Evolutionary conservation across 1,284 basidiomycete species (phyloP).

Genomic region (Ustilago bromivora): DNA sequence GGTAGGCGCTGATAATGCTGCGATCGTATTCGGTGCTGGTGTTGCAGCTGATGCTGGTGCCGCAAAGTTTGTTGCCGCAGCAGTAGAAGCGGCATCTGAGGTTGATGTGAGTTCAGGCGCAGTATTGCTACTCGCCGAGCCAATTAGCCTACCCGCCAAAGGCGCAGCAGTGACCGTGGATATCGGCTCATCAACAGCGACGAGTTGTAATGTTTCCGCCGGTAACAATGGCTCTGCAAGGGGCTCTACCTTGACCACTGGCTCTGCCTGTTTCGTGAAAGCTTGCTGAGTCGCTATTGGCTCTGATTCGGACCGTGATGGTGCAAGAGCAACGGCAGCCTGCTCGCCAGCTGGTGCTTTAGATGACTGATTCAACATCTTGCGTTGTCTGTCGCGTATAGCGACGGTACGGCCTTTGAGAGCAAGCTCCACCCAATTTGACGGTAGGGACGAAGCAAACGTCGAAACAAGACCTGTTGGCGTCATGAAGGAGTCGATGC

Average conservation of each 20-base stretch:
- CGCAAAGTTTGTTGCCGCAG: background rate
- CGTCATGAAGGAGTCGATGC: conserved; percentile 34
- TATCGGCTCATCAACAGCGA: background rate
- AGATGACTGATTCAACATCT: conserved; percentile 16
- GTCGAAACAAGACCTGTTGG: conserved; percentile 32
- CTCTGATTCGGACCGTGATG: background rate
- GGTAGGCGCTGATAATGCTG: conserved; percentile 11
- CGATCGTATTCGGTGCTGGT: conserved; percentile 11
- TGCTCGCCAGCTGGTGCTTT: conserved; percentile 6
- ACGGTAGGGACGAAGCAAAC: conserved; percentile 21
- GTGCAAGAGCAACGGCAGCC: background rate
- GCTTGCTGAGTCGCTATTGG: background rate
- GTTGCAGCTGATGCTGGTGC: background rate
- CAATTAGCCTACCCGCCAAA: conserved; percentile 20
- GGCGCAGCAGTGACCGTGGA: background rate
- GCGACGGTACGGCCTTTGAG: conserved; percentile 23
- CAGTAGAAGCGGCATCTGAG: background rate
- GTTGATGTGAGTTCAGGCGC: background rate
- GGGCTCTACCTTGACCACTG: conserved; percentile 18
- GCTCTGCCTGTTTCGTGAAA: background rate
- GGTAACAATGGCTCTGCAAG: background rate
- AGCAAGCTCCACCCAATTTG: conserved; percentile 44
- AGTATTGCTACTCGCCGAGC: conserved; percentile 8
- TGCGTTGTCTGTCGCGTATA: conserved; percentile 38
- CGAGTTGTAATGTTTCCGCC: background rate